Evolutionary conservation across 2,329 filamentous ascomycete genomes (phyloP).

Genomic region (Pseudocercospora fuligena): DNA sequence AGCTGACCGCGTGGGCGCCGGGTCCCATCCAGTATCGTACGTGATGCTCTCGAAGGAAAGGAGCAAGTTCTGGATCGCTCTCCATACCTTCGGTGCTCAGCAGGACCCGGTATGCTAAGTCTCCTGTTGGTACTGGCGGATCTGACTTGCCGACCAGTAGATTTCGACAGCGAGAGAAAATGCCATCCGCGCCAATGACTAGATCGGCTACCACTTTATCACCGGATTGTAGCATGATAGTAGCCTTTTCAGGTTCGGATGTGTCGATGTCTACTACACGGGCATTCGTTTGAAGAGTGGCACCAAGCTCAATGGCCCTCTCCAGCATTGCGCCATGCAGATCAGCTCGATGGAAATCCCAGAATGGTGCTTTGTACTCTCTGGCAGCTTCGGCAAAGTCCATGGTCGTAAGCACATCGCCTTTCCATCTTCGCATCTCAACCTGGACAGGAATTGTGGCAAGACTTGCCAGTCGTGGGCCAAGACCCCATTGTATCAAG

Average conservation of each 20-base stretch:
- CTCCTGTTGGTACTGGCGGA: constrained; percentile 56
- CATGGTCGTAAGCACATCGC: constrained; percentile 54
- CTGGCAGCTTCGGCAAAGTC: constrained; percentile 48
- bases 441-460: constrained; percentile 50
- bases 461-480: constrained; percentile 45
- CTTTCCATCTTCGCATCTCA: constrained; percentile 61
- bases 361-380: constrained; percentile 51
- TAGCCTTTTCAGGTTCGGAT: constrained; percentile 32
- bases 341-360: constrained; percentile 61
- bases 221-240: constrained; percentile 48
- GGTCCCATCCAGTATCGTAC: constrained; percentile 61
- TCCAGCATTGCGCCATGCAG: constrained; percentile 56
- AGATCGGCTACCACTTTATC: constrained; percentile 48
- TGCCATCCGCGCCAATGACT: constrained; percentile 56
- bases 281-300: constrained; percentile 50
- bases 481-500: constrained; percentile 56
- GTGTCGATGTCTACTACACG: constrained; percentile 49
- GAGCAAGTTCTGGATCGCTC: constrained; percentile 52
- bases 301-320: constrained; percentile 56
- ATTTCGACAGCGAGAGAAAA: constrained; percentile 51
- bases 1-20: constrained; percentile 59
- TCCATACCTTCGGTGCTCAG: constrained; percentile 53
- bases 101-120: constrained; percentile 57
- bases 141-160: constrained; percentile 52
- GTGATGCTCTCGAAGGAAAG: constrained; percentile 53